A percentile compares a stretch with the other conserved stretches of the same genome.
phyloP scores from a whole-genome alignment of 345 rosid genomes.

The Adansonia digitata region DNA sequence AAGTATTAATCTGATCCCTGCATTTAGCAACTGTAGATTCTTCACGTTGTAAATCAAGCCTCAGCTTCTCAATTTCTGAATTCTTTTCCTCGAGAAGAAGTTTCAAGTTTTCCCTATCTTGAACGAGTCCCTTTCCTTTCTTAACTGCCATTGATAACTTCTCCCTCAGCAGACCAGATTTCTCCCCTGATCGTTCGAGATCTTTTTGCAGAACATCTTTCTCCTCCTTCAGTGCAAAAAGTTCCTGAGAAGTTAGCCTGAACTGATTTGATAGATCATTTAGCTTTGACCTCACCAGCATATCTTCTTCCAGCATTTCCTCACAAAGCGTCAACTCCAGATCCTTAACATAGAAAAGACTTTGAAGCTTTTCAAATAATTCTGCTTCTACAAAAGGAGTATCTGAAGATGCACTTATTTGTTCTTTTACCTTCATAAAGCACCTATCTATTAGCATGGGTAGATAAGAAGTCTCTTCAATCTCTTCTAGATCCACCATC shows the following conservation, averaged over 20 bases:
- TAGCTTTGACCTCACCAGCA: slow-evolving; percentile 39
- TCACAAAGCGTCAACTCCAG: slow-evolving; percentile 56
- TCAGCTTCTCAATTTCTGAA: slow-evolving; percentile 57
- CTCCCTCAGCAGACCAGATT: slow-evolving; percentile 64
- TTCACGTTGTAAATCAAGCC: slow-evolving; percentile 48
- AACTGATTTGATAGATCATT: slow-evolving; percentile 42
- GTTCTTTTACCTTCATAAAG: slow-evolving; percentile 49
- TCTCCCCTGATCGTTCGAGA: slow-evolving; percentile 77
- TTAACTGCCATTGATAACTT: slow-evolving; percentile 88
- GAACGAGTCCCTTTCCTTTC: slow-evolving; percentile 89
- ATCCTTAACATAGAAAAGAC: slow-evolving; percentile 59
- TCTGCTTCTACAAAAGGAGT: slow-evolving; percentile 33
- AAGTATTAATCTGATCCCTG: slow-evolving; percentile 45
- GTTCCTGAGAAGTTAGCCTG: slow-evolving; percentile 38
- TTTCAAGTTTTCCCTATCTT: slow-evolving; percentile 75
- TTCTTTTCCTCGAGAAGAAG: slow-evolving; percentile 59
- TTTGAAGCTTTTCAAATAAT: slow-evolving; percentile 49
- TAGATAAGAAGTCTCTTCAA: slow-evolving; percentile 25
- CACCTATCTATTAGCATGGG: slow-evolving; percentile 45
- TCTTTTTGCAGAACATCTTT: slow-evolving; percentile 50
- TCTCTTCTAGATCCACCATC: slow-evolving; percentile 30
- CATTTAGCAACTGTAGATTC: slow-evolving; percentile 44
- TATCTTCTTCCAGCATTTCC: slow-evolving; percentile 61
- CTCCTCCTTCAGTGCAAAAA: slow-evolving; percentile 50
- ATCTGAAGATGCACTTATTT: slow-evolving; percentile 29